Conservation (phyloP, 495 filamentous ascomycete genomes). For the Aspergillus saccharolyticus region DNA sequence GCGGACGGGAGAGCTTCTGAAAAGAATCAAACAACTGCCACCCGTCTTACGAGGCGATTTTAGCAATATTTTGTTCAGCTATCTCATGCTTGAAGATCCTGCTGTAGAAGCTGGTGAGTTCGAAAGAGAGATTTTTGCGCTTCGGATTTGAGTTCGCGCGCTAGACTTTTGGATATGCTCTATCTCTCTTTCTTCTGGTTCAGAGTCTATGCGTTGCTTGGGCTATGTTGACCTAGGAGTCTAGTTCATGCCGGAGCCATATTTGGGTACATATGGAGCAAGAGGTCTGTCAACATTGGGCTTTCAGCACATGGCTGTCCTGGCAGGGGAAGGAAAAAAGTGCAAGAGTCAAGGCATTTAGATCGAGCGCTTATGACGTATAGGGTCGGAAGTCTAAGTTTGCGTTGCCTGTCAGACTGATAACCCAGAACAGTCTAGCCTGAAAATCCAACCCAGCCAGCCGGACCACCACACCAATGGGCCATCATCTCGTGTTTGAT, state of each 20-base stretch:
- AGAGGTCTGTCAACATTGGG: too few species aligned
- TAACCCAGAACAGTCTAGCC: too few species aligned
- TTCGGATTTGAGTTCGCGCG: not conserved
- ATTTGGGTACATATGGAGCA: too few species aligned
- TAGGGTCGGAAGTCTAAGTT: not conserved
- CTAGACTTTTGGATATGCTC: too few species aligned
- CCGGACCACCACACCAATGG: too few species aligned
- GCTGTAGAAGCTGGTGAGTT: slow-evolving; percentile 33
- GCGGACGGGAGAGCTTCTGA: slow-evolving; percentile 36
- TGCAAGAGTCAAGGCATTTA: not conserved
- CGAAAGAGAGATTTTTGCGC: slow-evolving; percentile 23
- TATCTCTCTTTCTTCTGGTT: too few species aligned
- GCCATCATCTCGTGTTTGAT: too few species aligned
- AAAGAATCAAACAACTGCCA: slow-evolving; percentile 34
- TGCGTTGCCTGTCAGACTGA: not conserved
- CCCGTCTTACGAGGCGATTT: slow-evolving; percentile 40
- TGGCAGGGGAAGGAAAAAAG: not conserved
- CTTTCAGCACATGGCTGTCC: too few species aligned
- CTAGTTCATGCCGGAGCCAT: too few species aligned
- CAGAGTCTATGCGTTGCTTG: not conserved
- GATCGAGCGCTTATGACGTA: not conserved
- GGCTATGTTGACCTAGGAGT: too few species aligned
- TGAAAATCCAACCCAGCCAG: too few species aligned
- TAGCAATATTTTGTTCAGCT: slow-evolving; percentile 41
- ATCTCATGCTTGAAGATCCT: slow-evolving; percentile 30